phyloP scores from a whole-genome alignment of 352 stramenopile genomes.

The Pythium chondricola region DNA sequence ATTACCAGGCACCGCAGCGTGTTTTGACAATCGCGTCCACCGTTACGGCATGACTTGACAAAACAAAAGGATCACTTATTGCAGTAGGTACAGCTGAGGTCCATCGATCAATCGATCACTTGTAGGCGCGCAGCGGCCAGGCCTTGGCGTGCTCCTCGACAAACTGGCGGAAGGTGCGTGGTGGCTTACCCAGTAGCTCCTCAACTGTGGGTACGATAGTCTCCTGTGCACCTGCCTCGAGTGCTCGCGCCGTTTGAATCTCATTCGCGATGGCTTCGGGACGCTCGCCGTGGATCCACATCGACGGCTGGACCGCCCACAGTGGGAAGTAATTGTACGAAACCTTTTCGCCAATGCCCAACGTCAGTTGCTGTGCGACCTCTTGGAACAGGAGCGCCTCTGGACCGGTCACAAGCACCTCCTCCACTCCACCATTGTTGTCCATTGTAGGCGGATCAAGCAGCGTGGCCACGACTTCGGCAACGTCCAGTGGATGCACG shows the following conservation, averaged over 20 bases:
- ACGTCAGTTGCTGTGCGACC: conserved; percentile 34
- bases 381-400: conserved; percentile 53
- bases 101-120: too few species aligned
- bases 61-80: too few species aligned
- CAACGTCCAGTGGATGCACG: conserved; percentile 53
- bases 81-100: too few species aligned
- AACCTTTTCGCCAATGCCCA: conserved; percentile 34
- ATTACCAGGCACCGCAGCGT: too few species aligned
- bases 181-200: conserved; percentile 26
- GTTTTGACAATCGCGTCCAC: too few species aligned
- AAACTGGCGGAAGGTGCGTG: conserved; percentile 41
- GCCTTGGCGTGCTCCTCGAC: conserved; percentile 30
- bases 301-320: conserved; percentile 65
- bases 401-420: conserved; percentile 42
- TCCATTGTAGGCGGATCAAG: conserved; percentile 1
- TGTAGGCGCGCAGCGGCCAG: conserved; percentile 31
- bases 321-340: conserved; percentile 60
- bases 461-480: conserved; percentile 31
- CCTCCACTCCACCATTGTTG: conserved; percentile 3
- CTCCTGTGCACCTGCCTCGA: conserved; percentile 37
- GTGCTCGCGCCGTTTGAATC: conserved; percentile 35
- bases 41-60: too few species aligned
- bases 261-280: conserved; percentile 54
- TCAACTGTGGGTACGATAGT: conserved; percentile 29
- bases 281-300: conserved; percentile 64